Conservation (phyloP, 1,139 yeast genomes). For the Blastobotrys capitulatus region DNA sequence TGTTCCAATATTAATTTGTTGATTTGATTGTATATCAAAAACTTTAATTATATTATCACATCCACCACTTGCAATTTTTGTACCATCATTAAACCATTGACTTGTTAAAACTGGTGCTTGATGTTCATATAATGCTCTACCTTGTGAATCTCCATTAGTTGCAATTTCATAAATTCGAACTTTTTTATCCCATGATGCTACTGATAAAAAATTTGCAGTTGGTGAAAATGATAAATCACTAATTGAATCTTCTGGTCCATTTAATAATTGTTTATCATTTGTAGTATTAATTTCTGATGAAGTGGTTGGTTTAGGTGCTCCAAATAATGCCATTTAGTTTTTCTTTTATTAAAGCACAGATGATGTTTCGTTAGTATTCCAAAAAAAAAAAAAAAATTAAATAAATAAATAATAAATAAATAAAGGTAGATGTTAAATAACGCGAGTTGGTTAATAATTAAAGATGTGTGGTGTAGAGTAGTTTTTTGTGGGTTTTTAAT, state of each 20-base stretch:
- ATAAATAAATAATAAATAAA: too few relatives aligned
- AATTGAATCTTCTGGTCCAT: slow-evolving; percentile 89
- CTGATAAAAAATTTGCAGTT: slow-evolving; percentile 75
- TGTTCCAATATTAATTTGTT: slow-evolving; percentile 74
- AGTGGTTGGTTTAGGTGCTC: slow-evolving; percentile 27
- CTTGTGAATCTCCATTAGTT: slow-evolving; percentile 60
- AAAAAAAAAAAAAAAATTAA: background rate
- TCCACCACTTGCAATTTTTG: slow-evolving; percentile 86
- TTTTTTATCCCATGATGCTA: slow-evolving; percentile 92
- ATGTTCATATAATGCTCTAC: slow-evolving; percentile 86
- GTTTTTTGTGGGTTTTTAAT: too few relatives aligned
- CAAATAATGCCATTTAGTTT: slow-evolving; percentile 21
- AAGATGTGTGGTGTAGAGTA: too few relatives aligned
- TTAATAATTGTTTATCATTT: slow-evolving; percentile 69
- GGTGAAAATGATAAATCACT: slow-evolving; percentile 90
- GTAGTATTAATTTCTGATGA: slow-evolving; percentile 55
- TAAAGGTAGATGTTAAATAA: too few relatives aligned
- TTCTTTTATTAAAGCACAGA: background rate
- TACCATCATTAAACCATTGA: slow-evolving; percentile 82
- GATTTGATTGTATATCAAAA: slow-evolving; percentile 79
- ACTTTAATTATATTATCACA: slow-evolving; percentile 85
- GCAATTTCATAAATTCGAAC: slow-evolving; percentile 88
- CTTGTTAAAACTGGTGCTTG: slow-evolving; percentile 81
- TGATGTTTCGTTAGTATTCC: background rate
- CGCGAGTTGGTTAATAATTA: too few relatives aligned